These are phyloP conservation scores for Zymoseptoria passerinii DNA, from an alignment of 2,329 filamentous ascomycete species.

Conservation along the genomic window DNA sequence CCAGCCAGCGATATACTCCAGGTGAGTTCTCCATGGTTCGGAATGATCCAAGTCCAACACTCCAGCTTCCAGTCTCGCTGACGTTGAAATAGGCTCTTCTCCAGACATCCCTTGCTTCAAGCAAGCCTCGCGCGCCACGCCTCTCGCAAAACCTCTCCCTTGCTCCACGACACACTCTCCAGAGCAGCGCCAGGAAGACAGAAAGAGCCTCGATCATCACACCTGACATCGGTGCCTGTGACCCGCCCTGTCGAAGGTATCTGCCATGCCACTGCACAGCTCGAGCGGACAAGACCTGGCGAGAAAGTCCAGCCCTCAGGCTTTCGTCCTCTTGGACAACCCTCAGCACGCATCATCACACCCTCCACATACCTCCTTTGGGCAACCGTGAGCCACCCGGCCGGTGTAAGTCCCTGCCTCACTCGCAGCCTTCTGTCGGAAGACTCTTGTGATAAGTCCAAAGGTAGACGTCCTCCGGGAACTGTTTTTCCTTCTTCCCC, in stretches of 20 bases:
- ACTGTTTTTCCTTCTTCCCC: neutral
- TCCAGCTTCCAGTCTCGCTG: neutral
- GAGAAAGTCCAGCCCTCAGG: neutral
- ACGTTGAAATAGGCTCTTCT: neutral
- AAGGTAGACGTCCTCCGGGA: neutral
- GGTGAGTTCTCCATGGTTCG: neutral
- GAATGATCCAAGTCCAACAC: too few relatives aligned
- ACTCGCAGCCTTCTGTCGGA: neutral
- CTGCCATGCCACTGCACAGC: neutral
- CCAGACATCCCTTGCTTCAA: neutral
- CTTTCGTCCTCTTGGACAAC: neutral
- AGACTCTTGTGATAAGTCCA: neutral
- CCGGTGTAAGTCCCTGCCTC: neutral
- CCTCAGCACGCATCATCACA: neutral
- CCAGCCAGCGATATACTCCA: neutral
- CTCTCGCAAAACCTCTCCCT: neutral
- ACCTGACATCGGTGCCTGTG: neutral
- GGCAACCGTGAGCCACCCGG: neutral
- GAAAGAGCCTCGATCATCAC: neutral
- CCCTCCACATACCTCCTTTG: neutral
- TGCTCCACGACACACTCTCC: neutral
- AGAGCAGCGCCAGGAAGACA: neutral
- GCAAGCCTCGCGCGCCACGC: neutral
- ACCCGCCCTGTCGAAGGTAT: neutral
- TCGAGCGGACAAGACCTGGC: neutral